Percentiles rank a stretch among this genome's conserved stretches.
These are phyloP conservation scores for Atalantia buxifolia DNA, from an alignment of 345 rosid genomes.

Conservation along the genomic window DNA sequence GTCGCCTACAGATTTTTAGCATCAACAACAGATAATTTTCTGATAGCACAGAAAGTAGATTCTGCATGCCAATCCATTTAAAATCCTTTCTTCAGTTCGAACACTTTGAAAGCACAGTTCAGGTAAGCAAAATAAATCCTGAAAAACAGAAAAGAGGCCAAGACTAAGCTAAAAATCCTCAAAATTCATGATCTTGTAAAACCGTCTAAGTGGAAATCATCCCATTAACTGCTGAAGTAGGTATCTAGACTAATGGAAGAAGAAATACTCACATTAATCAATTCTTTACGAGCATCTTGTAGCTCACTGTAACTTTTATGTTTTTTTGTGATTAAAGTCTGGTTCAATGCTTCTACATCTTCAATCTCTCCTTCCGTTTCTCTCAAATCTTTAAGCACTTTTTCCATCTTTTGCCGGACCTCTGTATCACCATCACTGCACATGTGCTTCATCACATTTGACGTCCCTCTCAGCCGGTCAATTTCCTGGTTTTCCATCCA, in stretches of 20 bases:
- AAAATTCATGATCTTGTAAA: conserved; percentile 10
- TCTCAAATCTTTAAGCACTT: conserved; percentile 52
- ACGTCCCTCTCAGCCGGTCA: conserved; percentile 55
- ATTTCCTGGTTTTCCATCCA: conserved; percentile 84
- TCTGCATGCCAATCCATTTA: background rate
- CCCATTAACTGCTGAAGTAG: background rate
- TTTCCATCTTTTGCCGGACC: conserved; percentile 57
- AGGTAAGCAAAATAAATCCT: background rate
- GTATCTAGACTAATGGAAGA: background rate
- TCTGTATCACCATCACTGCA: conserved; percentile 61
- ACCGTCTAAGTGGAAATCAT: background rate
- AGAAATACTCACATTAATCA: conserved; percentile 57
- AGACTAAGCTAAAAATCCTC: background rate
- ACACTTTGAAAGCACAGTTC: background rate
- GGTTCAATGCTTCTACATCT: conserved; percentile 54
- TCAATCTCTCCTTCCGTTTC: conserved; percentile 84
- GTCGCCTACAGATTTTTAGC: background rate
- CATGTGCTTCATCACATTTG: conserved; percentile 70
- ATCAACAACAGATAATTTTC: background rate
- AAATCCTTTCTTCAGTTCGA: background rate
- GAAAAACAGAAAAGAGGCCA: background rate
- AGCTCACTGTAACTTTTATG: conserved; percentile 84
- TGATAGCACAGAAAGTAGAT: background rate
- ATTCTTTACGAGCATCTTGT: conserved; percentile 84
- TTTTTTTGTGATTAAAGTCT: conserved; percentile 63